phyloP scores from a whole-genome alignment of 176 grass and related monocot genomes.

The Metroxylon sagu region DNA sequence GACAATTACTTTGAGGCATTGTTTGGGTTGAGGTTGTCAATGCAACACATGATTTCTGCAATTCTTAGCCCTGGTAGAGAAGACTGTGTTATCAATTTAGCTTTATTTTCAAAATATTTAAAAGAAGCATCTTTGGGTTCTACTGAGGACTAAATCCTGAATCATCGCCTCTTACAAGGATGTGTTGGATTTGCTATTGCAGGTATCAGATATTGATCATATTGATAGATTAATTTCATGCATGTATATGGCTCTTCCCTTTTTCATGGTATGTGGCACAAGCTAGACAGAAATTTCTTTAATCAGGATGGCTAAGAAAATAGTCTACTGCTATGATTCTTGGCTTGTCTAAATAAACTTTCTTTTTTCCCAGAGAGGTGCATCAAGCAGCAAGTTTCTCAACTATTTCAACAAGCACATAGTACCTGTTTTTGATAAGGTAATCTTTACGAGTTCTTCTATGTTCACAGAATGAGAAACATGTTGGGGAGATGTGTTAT shows the following conservation, averaged over 20 bases:
- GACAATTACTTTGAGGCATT: no score
- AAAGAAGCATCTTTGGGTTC: not conserved
- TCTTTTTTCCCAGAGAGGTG: conserved; percentile 55
- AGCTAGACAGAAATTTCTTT: not conserved
- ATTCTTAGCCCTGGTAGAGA: no score
- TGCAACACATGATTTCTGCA: no score
- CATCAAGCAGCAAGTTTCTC: conserved; percentile 92
- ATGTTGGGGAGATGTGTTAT: no score
- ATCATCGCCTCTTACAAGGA: conserved; percentile 11
- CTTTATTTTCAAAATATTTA: no score
- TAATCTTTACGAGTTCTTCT: conserved; percentile 11
- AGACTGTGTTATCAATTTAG: no score
- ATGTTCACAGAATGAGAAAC: no score
- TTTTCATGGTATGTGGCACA: conserved; percentile 59
- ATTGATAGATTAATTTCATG: conserved; percentile 85
- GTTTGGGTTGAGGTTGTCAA: no score
- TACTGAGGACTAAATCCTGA: conserved; percentile 6
- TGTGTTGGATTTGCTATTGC: conserved; percentile 15
- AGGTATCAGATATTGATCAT: conserved; percentile 89
- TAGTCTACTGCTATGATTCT: not conserved
- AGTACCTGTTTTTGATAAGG: conserved; percentile 92
- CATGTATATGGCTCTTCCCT: conserved; percentile 95
- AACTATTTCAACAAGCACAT: conserved; percentile 90
- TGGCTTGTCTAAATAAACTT: not conserved
- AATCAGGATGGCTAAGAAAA: not conserved